Evolutionary conservation across 495 filamentous ascomycete genomes (phyloP).

Genomic region (Penicillium bialowiezense): DNA sequence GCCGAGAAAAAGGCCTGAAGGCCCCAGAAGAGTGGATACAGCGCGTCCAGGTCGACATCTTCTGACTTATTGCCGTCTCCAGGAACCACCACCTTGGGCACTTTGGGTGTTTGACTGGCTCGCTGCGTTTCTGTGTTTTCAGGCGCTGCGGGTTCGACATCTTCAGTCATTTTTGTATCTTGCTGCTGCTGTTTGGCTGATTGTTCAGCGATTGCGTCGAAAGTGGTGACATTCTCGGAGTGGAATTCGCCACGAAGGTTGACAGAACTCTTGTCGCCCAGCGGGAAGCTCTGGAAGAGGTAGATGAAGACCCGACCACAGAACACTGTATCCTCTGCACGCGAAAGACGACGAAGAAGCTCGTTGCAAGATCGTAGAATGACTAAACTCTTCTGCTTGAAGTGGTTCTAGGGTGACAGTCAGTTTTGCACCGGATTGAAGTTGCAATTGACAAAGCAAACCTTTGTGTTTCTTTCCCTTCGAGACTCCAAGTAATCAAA

Average conservation of each 20-base stretch:
- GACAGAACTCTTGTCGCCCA: constrained; percentile 94
- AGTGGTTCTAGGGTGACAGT: constrained; percentile 57
- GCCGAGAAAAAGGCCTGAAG: constrained; percentile 90
- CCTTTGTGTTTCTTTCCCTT: constrained; percentile 77
- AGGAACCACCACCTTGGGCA: constrained; percentile 53
- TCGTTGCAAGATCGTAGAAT: constrained; percentile 94
- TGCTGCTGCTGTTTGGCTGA: constrained; percentile 36
- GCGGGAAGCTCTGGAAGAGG: constrained; percentile 92
- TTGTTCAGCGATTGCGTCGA: constrained; percentile 53
- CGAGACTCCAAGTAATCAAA: constrained; percentile 95
- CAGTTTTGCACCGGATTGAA: constrained; percentile 3
- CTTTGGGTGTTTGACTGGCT: constrained; percentile 22
- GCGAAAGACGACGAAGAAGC: constrained; percentile 81
- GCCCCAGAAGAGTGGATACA: constrained; percentile 95
- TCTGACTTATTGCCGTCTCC: constrained; percentile 41
- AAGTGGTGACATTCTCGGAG: constrained; percentile 88
- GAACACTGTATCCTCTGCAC: constrained; percentile 95
- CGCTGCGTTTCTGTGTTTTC: constrained; percentile 19
- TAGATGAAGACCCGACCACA: constrained; percentile 97
- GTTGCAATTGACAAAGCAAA: constrained; percentile 19
- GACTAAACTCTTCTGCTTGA: constrained; percentile 79
- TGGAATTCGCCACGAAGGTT: constrained; percentile 97
- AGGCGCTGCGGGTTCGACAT: constrained; percentile 33
- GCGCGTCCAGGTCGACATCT: constrained; percentile 59
- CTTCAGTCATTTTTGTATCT: constrained; percentile 62